Evolutionary conservation across 345 rosid genomes (phyloP).

Genomic region (Garcia nutans): DNA sequence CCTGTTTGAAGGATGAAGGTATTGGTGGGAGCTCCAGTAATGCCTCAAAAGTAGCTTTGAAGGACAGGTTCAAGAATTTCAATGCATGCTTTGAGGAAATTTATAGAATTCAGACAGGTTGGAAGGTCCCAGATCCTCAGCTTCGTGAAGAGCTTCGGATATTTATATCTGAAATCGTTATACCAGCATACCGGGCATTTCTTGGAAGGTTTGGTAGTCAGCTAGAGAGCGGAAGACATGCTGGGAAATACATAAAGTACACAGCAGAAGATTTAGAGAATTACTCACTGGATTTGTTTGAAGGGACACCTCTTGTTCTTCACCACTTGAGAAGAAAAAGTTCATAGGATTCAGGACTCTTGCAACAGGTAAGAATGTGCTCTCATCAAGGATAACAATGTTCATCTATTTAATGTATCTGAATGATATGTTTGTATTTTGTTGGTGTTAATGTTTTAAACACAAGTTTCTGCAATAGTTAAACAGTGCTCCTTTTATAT

Average conservation of each 20-base stretch:
- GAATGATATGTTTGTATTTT: constrained; percentile 33
- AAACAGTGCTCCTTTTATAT: constrained; percentile 37
- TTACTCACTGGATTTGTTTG: constrained; percentile 74
- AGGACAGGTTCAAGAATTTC: constrained; percentile 85
- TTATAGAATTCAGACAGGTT: constrained; percentile 81
- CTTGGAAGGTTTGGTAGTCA: constrained; percentile 78
- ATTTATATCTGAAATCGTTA: constrained; percentile 83
- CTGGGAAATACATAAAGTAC: constrained; percentile 92
- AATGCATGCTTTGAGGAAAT: constrained; percentile 87
- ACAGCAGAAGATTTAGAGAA: constrained; percentile 88
- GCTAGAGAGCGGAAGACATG: constrained; percentile 76
- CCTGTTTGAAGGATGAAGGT: constrained; percentile 81
- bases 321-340: constrained; percentile 77
- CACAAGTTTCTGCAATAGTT: constrained; percentile 41
- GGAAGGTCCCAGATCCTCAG: constrained; percentile 95
- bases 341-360: constrained; percentile 37
- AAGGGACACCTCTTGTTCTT: constrained; percentile 77
- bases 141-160: constrained; percentile 92
- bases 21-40: constrained; percentile 64
- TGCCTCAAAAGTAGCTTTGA: constrained; percentile 73
- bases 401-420: constrained; percentile 33
- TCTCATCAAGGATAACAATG: constrained; percentile 24
- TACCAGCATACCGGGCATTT: constrained; percentile 91
- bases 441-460: constrained; percentile 44
- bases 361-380: constrained; percentile 34